Percentiles rank a stretch among this genome's conserved stretches.
Conservation (phyloP, 352 stramenopile species). For the Chrysophaeum taylorii region DNA sequence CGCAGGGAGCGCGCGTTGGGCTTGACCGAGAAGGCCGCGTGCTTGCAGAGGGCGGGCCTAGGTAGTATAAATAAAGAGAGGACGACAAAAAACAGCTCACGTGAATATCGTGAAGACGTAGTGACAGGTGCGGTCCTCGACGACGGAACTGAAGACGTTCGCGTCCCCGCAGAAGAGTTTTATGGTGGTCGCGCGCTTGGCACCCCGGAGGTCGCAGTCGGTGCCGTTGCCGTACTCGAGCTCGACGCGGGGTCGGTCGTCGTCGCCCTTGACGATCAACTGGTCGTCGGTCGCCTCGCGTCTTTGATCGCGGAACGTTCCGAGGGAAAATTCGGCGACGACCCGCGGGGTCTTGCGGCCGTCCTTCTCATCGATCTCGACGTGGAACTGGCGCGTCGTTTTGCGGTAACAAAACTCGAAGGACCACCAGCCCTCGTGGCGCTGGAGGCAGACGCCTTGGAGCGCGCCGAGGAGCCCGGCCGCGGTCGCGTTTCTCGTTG, state of each 20-base stretch:
- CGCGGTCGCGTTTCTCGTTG: not conserved
- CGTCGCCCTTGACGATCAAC: not conserved
- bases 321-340: slow-evolving; percentile 4
- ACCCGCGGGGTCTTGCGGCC: not conserved
- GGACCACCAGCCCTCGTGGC: slow-evolving; percentile 13
- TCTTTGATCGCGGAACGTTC: not conserved
- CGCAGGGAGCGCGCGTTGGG: not conserved
- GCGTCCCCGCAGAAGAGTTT: not conserved
- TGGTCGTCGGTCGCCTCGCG: not conserved
- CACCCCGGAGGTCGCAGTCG: not conserved
- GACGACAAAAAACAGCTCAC: too few relatives aligned
- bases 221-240: not conserved
- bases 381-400: slow-evolving; percentile 11
- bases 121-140: slow-evolving; percentile 14
- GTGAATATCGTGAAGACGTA: slow-evolving; percentile 7
- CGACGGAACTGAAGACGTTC: not conserved
- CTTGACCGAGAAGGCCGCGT: not conserved
- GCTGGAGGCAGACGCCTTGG: not conserved
- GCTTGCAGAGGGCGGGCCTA: not conserved
- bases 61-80: too few relatives aligned
- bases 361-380: not conserved
- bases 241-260: not conserved
- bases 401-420: slow-evolving; percentile 12
- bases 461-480: not conserved
- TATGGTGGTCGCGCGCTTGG: not conserved